phyloP scores from a whole-genome alignment of 2,329 filamentous ascomycete species.

The Microsporum audouinii region DNA sequence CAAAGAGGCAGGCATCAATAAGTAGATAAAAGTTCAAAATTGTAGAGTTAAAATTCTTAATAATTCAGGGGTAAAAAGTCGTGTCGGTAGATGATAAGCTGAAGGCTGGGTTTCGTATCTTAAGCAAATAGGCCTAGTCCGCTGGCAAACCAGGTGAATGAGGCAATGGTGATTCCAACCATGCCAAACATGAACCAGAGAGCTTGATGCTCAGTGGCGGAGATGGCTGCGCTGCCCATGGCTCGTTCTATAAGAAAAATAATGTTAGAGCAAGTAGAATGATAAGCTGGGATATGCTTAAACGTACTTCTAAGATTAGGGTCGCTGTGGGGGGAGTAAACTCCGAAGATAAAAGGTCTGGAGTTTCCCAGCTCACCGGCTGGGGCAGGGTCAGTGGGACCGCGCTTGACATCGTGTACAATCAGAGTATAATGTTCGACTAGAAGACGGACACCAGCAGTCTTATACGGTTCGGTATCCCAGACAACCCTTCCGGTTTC shows the following conservation, averaged over 20 bases:
- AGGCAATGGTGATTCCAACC: slow-evolving; percentile 44
- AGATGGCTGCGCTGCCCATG: slow-evolving; percentile 33
- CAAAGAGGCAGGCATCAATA: background rate
- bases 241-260: background rate
- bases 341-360: slow-evolving; percentile 47
- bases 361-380: slow-evolving; percentile 46
- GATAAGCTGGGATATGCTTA: background rate
- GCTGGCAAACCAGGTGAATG: slow-evolving; percentile 44
- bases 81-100: background rate
- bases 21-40: background rate
- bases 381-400: slow-evolving; percentile 39
- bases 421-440: slow-evolving; percentile 53
- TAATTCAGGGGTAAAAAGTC: background rate
- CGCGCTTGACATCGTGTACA: slow-evolving; percentile 48
- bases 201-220: slow-evolving; percentile 43
- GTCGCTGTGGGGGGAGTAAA: slow-evolving; percentile 48
- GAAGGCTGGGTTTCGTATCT: background rate
- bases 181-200: slow-evolving; percentile 47
- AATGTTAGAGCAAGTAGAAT: background rate
- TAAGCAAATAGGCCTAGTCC: slow-evolving; percentile 25
- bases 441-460: slow-evolving; percentile 41
- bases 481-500: slow-evolving; percentile 45
- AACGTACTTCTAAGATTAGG: slow-evolving; percentile 37
- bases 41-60: background rate
- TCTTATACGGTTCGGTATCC: slow-evolving; percentile 47